Base-by-base conservation (phyloP, 2,329 filamentous ascomycete genomes). In the Akanthomyces lecanii region DNA sequence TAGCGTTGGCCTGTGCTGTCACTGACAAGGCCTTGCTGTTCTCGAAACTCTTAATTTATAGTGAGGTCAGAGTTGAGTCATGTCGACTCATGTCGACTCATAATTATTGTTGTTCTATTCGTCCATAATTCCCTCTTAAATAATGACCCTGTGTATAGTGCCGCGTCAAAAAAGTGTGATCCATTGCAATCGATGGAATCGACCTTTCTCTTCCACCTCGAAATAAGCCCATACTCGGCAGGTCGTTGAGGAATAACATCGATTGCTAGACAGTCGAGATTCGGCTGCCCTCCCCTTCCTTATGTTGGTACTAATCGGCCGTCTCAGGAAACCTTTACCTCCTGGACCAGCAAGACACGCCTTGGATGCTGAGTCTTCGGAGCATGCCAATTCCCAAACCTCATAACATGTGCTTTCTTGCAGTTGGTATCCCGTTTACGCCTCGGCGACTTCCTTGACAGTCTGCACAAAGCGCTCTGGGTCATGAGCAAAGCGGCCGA, bases 401-500 rank as follows among this genome's bases (percentile, higher is more conserved):
- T 23, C 28, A 11, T 8, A 40, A n/a, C 5, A 56, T 56, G 40
- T 30, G 8, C 23, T 55, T 42, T 18, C 18, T 6, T 2, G 18
- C 18, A n/a, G 6, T 18, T 28, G 25, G 42, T 4, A 33, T 40
- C 47, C n/a, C 25, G 38, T 16, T 18, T 65, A 79, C 16, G 75
- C 74, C 64, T 77, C 77, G 10, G 85, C 83, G 38, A 95, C 85
- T 73, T 96, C 91, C 38, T 80, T 75, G 53, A 94, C 86, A 5
- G 92, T 90, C 76, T 85, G 85, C 65, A 85, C 81, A 67, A 96
- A 86, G 59, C 88, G 87, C 42, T 83, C 82, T 10, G 90, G 82
- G 70, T 94, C 87, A 76, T 96, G 91, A 14, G 86, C 91, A 73
- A 95, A 96, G 33, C 92, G 78, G 0, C 91, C 92, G 63, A 96